phyloP scores from a whole-genome alignment of 1,284 basidiomycete genomes.

The Flammula alnicola region DNA sequence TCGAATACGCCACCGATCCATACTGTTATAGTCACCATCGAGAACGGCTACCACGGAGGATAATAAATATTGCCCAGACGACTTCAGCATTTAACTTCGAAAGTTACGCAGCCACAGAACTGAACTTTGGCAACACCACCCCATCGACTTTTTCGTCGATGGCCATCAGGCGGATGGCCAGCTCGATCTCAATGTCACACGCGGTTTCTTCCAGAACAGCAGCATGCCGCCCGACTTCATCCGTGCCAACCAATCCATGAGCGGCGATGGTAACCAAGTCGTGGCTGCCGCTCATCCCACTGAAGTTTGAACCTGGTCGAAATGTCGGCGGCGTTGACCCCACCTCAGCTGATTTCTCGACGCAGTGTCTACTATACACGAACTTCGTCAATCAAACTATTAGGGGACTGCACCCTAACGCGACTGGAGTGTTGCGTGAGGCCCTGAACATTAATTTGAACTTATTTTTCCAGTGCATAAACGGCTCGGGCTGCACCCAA shows the following conservation, averaged over 20 bases:
- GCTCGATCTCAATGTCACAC: background rate
- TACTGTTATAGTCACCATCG: too few relatives aligned
- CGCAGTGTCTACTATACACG: background rate
- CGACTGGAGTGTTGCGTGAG: too few relatives aligned
- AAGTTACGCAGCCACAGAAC: too few relatives aligned
- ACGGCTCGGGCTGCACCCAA: too few relatives aligned
- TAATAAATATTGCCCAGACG: too few relatives aligned
- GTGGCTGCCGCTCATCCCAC: background rate
- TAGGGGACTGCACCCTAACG: too few relatives aligned
- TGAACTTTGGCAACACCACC: too few relatives aligned
- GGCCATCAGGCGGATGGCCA: background rate
- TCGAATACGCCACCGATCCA: too few relatives aligned
- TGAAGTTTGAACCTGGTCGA: background rate
- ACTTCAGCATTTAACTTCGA: too few relatives aligned
- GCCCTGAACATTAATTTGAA: too few relatives aligned
- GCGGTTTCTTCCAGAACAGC: conserved; percentile 3
- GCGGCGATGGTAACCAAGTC: background rate
- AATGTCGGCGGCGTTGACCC: conserved; percentile 1
- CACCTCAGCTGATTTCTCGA: background rate
- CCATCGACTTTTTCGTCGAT: conserved; percentile 1
- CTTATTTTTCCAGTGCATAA: too few relatives aligned
- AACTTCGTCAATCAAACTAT: background rate
- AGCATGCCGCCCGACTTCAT: background rate
- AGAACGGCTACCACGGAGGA: too few relatives aligned
- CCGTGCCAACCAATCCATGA: background rate